Evolutionary conservation across 2,329 filamentous ascomycete genomes (phyloP).

Genomic region (Coccinonectria pachysandricola): DNA sequence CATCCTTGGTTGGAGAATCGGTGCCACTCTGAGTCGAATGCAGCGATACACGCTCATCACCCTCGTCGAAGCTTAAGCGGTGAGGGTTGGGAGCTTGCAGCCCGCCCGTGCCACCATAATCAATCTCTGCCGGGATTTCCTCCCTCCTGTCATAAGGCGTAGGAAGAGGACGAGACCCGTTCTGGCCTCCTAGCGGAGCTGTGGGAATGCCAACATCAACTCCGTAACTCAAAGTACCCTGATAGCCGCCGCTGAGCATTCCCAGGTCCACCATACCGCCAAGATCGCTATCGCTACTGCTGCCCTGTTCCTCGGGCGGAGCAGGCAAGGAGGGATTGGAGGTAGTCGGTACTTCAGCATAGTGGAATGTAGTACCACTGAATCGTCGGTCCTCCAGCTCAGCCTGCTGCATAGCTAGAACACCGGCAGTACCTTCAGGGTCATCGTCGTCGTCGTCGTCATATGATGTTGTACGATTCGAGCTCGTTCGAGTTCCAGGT

Average conservation of each 20-base stretch:
- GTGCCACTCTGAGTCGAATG: conserved; percentile 47
- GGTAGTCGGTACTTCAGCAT: conserved; percentile 21
- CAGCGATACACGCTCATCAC: conserved; percentile 62
- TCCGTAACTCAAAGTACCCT: conserved; percentile 41
- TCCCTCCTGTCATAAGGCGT: conserved; percentile 28
- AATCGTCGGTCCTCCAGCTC: conserved; percentile 61
- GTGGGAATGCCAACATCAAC: no score
- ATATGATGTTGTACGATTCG: conserved; percentile 11
- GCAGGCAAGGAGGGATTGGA: conserved; percentile 29
- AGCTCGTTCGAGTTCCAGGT: conserved; percentile 13
- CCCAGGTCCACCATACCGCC: conserved; percentile 57
- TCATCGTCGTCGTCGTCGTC: conserved; percentile 67
- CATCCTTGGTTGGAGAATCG: conserved; percentile 58
- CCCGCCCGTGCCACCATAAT: conserved; percentile 85
- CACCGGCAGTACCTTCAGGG: conserved; percentile 72
- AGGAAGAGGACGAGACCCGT: conserved; percentile 38
- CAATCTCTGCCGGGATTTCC: conserved; percentile 57
- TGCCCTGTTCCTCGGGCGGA: conserved; percentile 37
- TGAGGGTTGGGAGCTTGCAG: conserved; percentile 64
- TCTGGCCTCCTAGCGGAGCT: conserved; percentile 30
- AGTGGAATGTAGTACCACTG: conserved; percentile 21
- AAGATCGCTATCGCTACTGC: conserved; percentile 62
- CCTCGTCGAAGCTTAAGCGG: conserved; percentile 83
- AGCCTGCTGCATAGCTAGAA: conserved; percentile 74
- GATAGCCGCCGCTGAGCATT: conserved; percentile 62